A percentile compares a stretch with the other conserved stretches of the same genome.
phyloP scores from a whole-genome alignment of 1,139 yeast genomes.

The Wickerhamomyces sp. region DNA sequence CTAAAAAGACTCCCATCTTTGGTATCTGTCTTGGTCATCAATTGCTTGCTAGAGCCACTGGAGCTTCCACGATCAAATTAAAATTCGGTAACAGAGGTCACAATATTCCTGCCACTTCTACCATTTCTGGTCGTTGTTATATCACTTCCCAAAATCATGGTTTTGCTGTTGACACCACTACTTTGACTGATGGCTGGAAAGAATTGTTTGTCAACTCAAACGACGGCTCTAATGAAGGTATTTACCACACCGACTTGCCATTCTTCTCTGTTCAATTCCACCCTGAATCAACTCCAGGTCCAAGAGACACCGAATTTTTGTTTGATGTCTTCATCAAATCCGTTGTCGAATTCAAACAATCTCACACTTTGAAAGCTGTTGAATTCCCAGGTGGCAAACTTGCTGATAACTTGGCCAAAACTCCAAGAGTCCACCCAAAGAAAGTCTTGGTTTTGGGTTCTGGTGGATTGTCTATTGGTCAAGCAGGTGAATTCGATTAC shows the following conservation, averaged over 20 bases:
- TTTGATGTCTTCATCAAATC: constrained; percentile 90
- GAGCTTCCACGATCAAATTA: constrained; percentile 86
- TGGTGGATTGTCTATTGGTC: constrained; percentile 98
- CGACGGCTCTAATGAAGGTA: constrained; percentile 98
- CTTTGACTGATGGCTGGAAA: constrained; percentile 81
- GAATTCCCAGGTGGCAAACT: constrained; percentile 85
- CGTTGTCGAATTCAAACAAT: constrained; percentile 56
- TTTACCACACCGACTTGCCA: constrained; percentile 82
- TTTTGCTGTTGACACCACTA: constrained; percentile 83
- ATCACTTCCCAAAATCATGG: constrained; percentile 99
- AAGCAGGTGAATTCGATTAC: constrained; percentile 99
- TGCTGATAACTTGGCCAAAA: constrained; percentile 67
- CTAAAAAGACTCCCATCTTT: constrained; percentile 72
- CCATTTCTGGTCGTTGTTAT: constrained; percentile 93
- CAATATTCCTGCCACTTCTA: constrained; percentile 95
- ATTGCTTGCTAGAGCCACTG: constrained; percentile 90
- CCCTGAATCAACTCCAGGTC: constrained; percentile 99
- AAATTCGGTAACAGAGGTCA: constrained; percentile 99
- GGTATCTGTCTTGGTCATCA: constrained; percentile 99
- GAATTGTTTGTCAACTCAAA: constrained; percentile 94
- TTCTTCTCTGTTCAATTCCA: constrained; percentile 99
- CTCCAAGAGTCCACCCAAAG: constrained; percentile 78
- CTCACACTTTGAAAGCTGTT: constrained; percentile 63
- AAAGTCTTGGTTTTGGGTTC: constrained; percentile 96
- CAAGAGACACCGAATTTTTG: constrained; percentile 96